These are phyloP conservation scores for Adansonia digitata DNA, from an alignment of 345 rosid genomes.

Conservation along the genomic window DNA sequence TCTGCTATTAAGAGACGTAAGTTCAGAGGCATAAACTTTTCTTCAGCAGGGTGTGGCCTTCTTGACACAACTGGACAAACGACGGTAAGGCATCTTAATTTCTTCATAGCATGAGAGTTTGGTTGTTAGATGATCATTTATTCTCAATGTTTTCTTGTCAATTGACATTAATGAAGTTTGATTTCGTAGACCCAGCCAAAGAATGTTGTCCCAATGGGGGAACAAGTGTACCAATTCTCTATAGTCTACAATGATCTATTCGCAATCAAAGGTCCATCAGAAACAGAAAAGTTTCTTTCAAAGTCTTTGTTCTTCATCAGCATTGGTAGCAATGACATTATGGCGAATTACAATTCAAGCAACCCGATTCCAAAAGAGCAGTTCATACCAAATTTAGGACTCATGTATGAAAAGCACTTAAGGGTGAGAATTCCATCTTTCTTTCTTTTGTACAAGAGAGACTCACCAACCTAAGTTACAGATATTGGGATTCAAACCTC, in stretches of 20 bases:
- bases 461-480: no score
- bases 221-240: conserved; percentile 38
- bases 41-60: conserved; percentile 56
- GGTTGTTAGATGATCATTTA: not conserved
- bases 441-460: not conserved
- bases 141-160: not conserved
- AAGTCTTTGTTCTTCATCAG: conserved; percentile 51
- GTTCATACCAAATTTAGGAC: conserved; percentile 30
- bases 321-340: conserved; percentile 45
- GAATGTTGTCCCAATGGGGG: conserved; percentile 30
- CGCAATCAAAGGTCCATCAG: conserved; percentile 18
- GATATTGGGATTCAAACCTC: no score
- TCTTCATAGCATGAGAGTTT: not conserved
- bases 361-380: conserved; percentile 20
- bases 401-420: conserved; percentile 30
- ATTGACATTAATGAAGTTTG: conserved; percentile 1
- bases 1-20: conserved; percentile 18
- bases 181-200: not conserved
- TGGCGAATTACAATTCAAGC: conserved; percentile 26
- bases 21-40: conserved; percentile 42
- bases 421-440: conserved; percentile 25
- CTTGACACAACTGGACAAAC: conserved; percentile 31
- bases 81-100: conserved; percentile 2
- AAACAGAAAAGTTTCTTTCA: conserved; percentile 22
- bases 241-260: conserved; percentile 16